Evolutionary conservation across 805 yeast genomes (phyloP).

Genomic region (Pichia membranifaciens): DNA sequence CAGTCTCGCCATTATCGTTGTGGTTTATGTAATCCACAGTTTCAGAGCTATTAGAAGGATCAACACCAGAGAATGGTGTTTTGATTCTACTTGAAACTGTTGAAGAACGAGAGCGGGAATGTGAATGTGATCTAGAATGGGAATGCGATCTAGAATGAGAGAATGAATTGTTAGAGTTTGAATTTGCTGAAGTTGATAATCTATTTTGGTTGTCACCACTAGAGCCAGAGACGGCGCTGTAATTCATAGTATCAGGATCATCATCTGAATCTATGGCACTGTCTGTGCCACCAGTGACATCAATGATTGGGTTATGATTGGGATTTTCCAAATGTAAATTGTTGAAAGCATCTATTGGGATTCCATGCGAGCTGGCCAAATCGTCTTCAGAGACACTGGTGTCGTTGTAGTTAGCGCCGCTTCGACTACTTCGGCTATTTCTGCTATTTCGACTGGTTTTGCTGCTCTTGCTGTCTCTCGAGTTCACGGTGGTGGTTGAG

Average conservation of each 20-base stretch:
- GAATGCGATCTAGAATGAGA: neutral
- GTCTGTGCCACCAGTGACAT: too few relatives aligned
- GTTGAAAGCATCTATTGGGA: conserved; percentile 8
- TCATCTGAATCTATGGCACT: too few relatives aligned
- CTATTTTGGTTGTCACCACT: neutral
- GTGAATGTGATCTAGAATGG: neutral
- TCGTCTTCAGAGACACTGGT: neutral
- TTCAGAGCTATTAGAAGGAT: neutral
- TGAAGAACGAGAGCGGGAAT: conserved; percentile 7
- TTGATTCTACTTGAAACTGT: conserved; percentile 10
- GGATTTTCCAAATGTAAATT: neutral
- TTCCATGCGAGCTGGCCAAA: conserved; percentile 4
- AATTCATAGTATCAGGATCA: too few relatives aligned
- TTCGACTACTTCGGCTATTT: conserved; percentile 8
- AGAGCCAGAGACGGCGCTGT: neutral
- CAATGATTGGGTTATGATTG: too few relatives aligned
- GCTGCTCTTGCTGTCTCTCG: conserved; percentile 8
- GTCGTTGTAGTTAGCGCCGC: neutral
- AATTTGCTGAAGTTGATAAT: neutral
- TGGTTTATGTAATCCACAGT: neutral
- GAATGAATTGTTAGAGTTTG: neutral
- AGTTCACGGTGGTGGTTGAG: conserved; percentile 16
- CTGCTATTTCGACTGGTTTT: conserved; percentile 6
- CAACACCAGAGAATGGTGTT: conserved; percentile 8
- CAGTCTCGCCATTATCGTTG: neutral